phyloP scores from a whole-genome alignment of 2,329 filamentous ascomycete species.

The Fusarium nanum region DNA sequence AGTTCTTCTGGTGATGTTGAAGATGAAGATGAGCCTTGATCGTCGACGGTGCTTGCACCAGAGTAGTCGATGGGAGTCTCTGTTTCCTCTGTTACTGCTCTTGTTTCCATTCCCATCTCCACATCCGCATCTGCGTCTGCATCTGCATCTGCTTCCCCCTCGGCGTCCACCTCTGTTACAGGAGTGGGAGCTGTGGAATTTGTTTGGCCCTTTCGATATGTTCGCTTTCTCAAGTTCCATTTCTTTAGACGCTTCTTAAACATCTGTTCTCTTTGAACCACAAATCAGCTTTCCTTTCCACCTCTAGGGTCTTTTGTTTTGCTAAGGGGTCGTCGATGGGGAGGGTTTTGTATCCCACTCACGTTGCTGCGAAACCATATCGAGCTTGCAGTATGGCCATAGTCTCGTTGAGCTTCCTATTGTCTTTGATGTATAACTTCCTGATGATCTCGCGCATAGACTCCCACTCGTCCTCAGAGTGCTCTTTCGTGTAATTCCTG shows the following conservation, averaged over 20 bases:
- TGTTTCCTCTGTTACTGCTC: neutral
- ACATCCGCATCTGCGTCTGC: neutral
- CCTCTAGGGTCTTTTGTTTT: neutral
- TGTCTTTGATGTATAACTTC: conserved; percentile 51
- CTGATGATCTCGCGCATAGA: conserved; percentile 49
- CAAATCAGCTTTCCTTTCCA: conserved; percentile 27
- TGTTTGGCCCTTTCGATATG: conserved; percentile 48
- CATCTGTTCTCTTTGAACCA: conserved; percentile 52
- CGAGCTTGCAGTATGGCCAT: conserved; percentile 52
- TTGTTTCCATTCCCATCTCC: neutral
- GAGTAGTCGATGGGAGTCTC: conserved; percentile 36
- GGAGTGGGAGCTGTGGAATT: conserved; percentile 33
- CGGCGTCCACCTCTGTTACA: neutral
- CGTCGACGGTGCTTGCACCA: conserved; percentile 25
- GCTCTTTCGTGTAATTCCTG: conserved; percentile 49
- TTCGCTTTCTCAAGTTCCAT: conserved; percentile 53
- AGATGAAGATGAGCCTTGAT: conserved; percentile 28
- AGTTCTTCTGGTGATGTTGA: conserved; percentile 29
- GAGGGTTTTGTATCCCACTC: conserved; percentile 36
- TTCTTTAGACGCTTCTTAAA: conserved; percentile 56
- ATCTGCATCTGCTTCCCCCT: neutral
- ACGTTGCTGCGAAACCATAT: conserved; percentile 54
- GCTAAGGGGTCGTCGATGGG: neutral
- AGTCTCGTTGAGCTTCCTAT: conserved; percentile 52
- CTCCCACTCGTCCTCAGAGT: conserved; percentile 53